Evolutionary conservation across 805 yeast genomes (phyloP), one percentile per base, ranked within the genome.

Genomic region (Pichia phayaonensis): DNA sequence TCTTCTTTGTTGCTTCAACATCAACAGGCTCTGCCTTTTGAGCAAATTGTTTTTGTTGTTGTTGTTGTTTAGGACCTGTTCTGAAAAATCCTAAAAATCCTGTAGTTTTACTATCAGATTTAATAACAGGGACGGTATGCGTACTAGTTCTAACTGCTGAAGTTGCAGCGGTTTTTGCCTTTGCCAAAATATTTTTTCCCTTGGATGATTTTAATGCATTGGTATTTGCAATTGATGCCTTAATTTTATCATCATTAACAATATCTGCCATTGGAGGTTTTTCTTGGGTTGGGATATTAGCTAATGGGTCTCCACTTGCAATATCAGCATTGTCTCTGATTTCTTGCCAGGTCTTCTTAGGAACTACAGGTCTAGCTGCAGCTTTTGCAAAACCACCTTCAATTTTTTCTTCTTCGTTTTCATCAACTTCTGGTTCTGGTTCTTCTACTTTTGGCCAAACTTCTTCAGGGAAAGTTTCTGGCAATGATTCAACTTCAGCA

Each of bases 241-340:
- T 27, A 27, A 60, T 46, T 39, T 60, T 60, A 15, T 48, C 36
- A 11, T 57, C 61, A 26, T 57, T 54, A n/a, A 60, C 63, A 42
- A 62, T 58, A 21, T 61, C 57, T 26, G 57, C 55, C 62, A 61
- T 61, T 27, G 73, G 67, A 49, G 73, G 73, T 53, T 69, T 65
- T 57, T 72, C 75, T 13, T 57, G 59, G n/a, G 67, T 61, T 16
- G 76, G 67, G 46, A 72, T 64, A 41, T 66, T 59, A 54, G 65
- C 66, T 45, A 61, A 40, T n/a, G 65, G 65, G 43, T 61, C 63
- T 41, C 72, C 74, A 40, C 68, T 67, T 12, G 67, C 67, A 29
- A 59, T 65, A 39, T 60, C 58, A 23, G 58, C 59, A 55, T 63
- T 58, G 11, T 54, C 53, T 44, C 56, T 58, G 26, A 60, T 51